phyloP scores from a whole-genome alignment of 148 eudicot species.

The Rheum nobile region DNA sequence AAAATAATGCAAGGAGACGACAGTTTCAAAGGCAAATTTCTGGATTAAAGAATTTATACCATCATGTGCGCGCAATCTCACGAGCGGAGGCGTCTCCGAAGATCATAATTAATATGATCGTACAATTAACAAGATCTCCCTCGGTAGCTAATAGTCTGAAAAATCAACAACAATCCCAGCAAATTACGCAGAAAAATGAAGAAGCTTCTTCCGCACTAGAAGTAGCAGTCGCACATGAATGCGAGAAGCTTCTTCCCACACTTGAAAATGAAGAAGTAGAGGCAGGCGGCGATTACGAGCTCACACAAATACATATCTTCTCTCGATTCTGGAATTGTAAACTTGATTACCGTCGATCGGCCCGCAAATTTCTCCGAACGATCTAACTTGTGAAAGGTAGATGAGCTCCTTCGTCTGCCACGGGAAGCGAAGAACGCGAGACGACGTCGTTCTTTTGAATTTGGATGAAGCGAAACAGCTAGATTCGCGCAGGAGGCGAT shows the following conservation, averaged over 20 bases:
- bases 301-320: background rate
- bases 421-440: background rate
- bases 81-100: too few relatives aligned
- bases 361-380: too few relatives aligned
- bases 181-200: too few relatives aligned
- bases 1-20: too few relatives aligned
- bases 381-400: background rate
- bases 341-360: background rate
- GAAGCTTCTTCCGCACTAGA: background rate
- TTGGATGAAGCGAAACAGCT: background rate
- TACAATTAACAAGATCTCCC: background rate
- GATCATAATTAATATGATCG: background rate
- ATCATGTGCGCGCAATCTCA: too few relatives aligned
- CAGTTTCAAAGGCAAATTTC: too few relatives aligned
- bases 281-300: background rate
- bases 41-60: too few relatives aligned
- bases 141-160: background rate
- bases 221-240: slow-evolving; percentile 4
- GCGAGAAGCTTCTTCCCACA: slow-evolving; percentile 3
- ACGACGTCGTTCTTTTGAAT: background rate
- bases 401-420: background rate
- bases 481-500: too few relatives aligned
- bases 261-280: slow-evolving; percentile 3
- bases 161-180: background rate
- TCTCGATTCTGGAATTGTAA: background rate